A percentile compares a stretch with the other conserved stretches of the same genome.
Conservation (phyloP, 1,139 yeast genomes). For the Pichia inconspicua region DNA sequence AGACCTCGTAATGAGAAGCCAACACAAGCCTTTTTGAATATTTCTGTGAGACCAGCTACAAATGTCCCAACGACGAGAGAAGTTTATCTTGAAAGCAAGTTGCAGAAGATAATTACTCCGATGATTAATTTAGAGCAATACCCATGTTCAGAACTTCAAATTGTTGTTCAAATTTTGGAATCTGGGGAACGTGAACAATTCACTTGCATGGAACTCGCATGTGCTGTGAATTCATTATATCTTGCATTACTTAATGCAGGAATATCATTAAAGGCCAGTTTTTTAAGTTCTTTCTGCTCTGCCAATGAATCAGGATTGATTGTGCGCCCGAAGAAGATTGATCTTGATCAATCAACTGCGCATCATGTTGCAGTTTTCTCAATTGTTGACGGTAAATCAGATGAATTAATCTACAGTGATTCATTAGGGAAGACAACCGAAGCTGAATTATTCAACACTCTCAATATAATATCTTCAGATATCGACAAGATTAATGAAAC, state of each 20-base stretch:
- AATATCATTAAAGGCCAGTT: conserved; percentile 56
- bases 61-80: conserved; percentile 79
- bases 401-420: conserved; percentile 56
- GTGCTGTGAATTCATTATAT: conserved; percentile 53
- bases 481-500: conserved; percentile 39
- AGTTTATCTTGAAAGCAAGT: conserved; percentile 61
- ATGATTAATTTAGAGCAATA: conserved; percentile 58
- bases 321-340: conserved; percentile 36
- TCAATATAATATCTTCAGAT: conserved; percentile 40
- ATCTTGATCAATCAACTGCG: conserved; percentile 42
- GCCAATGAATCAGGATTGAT: conserved; percentile 31
- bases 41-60: conserved; percentile 69
- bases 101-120: conserved; percentile 55
- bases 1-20: conserved; percentile 81
- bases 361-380: conserved; percentile 60
- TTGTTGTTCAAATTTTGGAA: conserved; percentile 75
- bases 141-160: conserved; percentile 80
- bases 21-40: conserved; percentile 66
- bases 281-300: conserved; percentile 46
- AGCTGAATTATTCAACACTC: conserved; percentile 40
- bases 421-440: conserved; percentile 65
- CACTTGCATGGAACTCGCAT: conserved; percentile 49
- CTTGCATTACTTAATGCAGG: conserved; percentile 77
- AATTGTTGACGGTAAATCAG: conserved; percentile 43
- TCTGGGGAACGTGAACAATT: conserved; percentile 29